phyloP scores from a whole-genome alignment of 2,329 filamentous ascomycete genomes.

The Cercospora sp. region DNA sequence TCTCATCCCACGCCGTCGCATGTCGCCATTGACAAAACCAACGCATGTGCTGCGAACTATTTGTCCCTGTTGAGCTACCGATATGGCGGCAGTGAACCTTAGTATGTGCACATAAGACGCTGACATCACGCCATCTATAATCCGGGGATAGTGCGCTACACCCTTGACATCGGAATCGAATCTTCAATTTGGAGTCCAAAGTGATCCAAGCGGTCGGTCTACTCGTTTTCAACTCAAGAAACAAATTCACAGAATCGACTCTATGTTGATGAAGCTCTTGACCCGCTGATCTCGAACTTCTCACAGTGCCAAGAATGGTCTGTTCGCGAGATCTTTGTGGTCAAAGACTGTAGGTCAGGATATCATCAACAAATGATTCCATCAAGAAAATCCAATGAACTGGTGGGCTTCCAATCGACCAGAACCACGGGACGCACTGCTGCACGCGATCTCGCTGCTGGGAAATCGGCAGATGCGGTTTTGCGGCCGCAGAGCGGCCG shows the following conservation, averaged over 20 bases:
- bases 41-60: constrained; percentile 3
- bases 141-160: constrained; percentile 16
- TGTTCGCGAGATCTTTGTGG: not conserved
- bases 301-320: not conserved
- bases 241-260: not conserved
- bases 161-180: not conserved
- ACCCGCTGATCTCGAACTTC: not conserved
- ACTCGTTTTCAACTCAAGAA: not conserved
- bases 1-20: not conserved
- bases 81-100: constrained; percentile 17
- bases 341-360: not conserved
- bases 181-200: not conserved
- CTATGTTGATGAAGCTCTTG: not conserved
- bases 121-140: constrained; percentile 24
- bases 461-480: not conserved
- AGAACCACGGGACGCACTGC: not conserved
- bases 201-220: not conserved
- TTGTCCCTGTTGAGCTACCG: constrained; percentile 7
- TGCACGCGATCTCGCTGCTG: not conserved
- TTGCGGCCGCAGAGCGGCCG: not conserved
- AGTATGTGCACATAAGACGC: constrained; percentile 16
- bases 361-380: not conserved
- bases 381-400: not conserved
- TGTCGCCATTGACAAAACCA: not conserved
- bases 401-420: not conserved